Conservation (phyloP, 176 grass and related monocot genomes). For the Saccharum spontaneum region DNA sequence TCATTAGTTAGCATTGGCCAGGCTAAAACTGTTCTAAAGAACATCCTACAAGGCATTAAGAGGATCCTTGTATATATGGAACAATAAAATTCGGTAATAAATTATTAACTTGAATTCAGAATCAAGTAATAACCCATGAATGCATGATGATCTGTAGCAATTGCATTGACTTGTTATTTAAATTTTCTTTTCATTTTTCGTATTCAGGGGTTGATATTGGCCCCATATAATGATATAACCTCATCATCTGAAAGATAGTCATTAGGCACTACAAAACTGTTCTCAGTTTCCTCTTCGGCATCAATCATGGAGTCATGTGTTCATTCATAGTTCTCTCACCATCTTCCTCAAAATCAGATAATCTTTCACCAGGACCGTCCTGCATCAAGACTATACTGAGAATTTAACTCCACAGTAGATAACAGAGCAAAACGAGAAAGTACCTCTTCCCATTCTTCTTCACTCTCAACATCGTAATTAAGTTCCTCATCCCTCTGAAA, state of each 20-base stretch:
- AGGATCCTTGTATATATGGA: neutral
- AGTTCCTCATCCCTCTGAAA: slow-evolving; percentile 40
- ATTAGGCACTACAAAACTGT: slow-evolving; percentile 37
- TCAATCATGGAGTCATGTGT: neutral
- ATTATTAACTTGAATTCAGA: neutral
- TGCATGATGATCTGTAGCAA: neutral
- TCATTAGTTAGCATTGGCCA: neutral
- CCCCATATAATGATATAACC: neutral
- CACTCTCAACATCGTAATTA: slow-evolving; percentile 50
- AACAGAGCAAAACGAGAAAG: neutral
- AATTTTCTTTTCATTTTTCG: neutral
- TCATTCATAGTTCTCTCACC: slow-evolving; percentile 25
- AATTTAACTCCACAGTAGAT: neutral
- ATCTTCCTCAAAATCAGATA: slow-evolving; percentile 53
- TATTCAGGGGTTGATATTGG: neutral
- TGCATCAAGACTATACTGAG: slow-evolving; percentile 19
- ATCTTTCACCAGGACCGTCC: slow-evolving; percentile 53
- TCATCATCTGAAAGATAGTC: slow-evolving; percentile 40
- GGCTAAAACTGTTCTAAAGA: neutral
- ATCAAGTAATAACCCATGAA: neutral
- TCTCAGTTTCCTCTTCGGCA: slow-evolving; percentile 34
- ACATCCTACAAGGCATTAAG: neutral
- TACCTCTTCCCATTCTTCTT: slow-evolving; percentile 72
- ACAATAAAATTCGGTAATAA: neutral
- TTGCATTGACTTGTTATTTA: neutral